These are phyloP conservation scores for Fagus crenata DNA, from an alignment of 306 rosid genomes.

Conservation along the genomic window DNA sequence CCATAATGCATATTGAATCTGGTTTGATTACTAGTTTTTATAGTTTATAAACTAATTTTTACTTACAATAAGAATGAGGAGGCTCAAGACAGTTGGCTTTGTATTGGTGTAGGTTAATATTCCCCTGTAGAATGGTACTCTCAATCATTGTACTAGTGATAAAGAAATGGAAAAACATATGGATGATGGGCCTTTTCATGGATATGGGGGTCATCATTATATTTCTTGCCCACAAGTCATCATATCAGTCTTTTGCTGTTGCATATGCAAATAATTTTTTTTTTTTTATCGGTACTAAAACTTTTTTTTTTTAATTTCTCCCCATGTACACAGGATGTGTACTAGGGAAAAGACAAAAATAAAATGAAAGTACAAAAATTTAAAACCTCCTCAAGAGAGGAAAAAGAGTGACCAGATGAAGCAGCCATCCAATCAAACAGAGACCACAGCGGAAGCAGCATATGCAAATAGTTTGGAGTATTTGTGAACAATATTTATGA, in stretches of 20 bases:
- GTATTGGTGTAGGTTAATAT: neutral
- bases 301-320: no score
- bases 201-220: neutral
- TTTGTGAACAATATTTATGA: neutral
- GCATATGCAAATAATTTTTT: neutral
- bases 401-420: no score
- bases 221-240: neutral
- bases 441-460: neutral
- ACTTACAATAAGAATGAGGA: neutral
- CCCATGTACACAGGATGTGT: no score
- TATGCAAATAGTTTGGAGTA: neutral
- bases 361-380: no score
- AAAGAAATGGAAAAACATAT: neutral
- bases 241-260: neutral
- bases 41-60: neutral
- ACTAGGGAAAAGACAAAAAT: no score
- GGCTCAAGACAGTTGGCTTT: neutral
- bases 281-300: no score
- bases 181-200: neutral
- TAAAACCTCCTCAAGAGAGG: no score
- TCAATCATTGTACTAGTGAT: no score
- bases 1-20: neutral
- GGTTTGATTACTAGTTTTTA: neutral
- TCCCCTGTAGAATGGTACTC: no score
- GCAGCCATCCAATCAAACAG: no score